Evolutionary conservation across 768 basidiomycete species (phyloP), one percentile per base, ranked within the genome.

Genomic region (Clavulina sp.): DNA sequence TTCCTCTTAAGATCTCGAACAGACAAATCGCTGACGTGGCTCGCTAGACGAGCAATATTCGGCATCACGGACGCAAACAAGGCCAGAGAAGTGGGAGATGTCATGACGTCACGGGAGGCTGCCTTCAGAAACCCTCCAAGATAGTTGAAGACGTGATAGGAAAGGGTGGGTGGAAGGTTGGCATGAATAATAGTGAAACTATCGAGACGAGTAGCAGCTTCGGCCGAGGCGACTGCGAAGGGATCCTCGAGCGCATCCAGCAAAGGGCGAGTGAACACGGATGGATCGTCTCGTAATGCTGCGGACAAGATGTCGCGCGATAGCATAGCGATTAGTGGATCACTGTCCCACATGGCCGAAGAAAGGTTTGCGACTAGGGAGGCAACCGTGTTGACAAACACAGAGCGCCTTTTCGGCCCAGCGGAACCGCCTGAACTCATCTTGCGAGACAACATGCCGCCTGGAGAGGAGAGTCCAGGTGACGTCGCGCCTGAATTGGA

Each of bases 231-330:
- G 36, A 78, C 66, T 0, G 78, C 79, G 31, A 71, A 66, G 21
- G 75, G 70, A 6, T 72, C 75, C 3, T 70, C 68, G 18, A 85
- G 65, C 18, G 72, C 63, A 56, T 82, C 80, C 43, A 84, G 67
- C 13, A 77, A 63, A 19, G 80, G 74, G 6, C 81, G 73, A 9
- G 73, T 68, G 28, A 85, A 65, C n/a, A 84, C 66, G 16, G 69
- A 69, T 3, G 83, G 78, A 57, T 87, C 84, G 58, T 84, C 80
- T 21, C 82, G 73, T 75, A 85, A 78, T 44, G 80, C 63, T 53
- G 82, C 78, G 16, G 81, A 57, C 38, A 84, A 59, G 3, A 74
- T 66, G 26, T 69, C 69, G 40, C 77, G 72, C 21, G 83, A 77
- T 2, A 73, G 67, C 28, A 68, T 71, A 7, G 80, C 73, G 26